Conservation (phyloP, 495 filamentous ascomycete species). For the Lineolata rhizophorae region DNA sequence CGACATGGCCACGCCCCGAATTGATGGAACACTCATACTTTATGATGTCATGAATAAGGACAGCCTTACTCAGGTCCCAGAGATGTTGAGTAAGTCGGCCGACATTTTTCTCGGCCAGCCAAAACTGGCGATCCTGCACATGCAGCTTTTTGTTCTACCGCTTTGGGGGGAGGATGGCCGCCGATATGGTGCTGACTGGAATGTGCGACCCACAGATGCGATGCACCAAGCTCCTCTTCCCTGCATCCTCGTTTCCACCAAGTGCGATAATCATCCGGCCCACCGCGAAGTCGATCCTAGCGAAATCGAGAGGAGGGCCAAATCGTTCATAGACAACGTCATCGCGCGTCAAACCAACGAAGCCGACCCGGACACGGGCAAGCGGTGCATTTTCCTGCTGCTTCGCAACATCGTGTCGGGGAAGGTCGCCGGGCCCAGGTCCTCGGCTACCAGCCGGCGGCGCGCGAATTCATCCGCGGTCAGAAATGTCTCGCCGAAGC, state of each 20-base stretch:
- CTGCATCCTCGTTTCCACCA: slow-evolving; percentile 58
- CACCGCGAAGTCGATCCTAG: slow-evolving; percentile 35
- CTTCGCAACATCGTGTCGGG: slow-evolving; percentile 37
- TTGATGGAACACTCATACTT: slow-evolving; percentile 67
- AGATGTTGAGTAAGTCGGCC: slow-evolving; percentile 46
- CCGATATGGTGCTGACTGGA: too few species aligned
- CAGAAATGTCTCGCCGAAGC: slow-evolving; percentile 11
- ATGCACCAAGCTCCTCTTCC: slow-evolving; percentile 45
- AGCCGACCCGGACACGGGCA: slow-evolving; percentile 47
- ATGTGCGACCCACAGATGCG: slow-evolving; percentile 30
- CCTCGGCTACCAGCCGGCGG: slow-evolving; percentile 7
- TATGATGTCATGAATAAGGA: slow-evolving; percentile 66
- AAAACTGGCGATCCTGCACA: neutral
- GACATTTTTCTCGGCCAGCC: slow-evolving; percentile 1
- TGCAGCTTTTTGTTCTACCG: slow-evolving; percentile 4
- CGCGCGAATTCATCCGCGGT: slow-evolving; percentile 19
- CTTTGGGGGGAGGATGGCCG: too few species aligned
- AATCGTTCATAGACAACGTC: slow-evolving; percentile 32
- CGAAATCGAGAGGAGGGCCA: slow-evolving; percentile 30
- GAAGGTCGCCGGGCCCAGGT: slow-evolving; percentile 1
- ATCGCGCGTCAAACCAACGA: slow-evolving; percentile 52
- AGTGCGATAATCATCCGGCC: slow-evolving; percentile 50
- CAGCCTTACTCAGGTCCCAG: slow-evolving; percentile 42
- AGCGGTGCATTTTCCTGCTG: slow-evolving; percentile 57
- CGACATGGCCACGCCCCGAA: slow-evolving; percentile 40